These are phyloP conservation scores for Canariomyces notabilis DNA, from an alignment of 2,329 filamentous ascomycete species.

Conservation along the genomic window DNA sequence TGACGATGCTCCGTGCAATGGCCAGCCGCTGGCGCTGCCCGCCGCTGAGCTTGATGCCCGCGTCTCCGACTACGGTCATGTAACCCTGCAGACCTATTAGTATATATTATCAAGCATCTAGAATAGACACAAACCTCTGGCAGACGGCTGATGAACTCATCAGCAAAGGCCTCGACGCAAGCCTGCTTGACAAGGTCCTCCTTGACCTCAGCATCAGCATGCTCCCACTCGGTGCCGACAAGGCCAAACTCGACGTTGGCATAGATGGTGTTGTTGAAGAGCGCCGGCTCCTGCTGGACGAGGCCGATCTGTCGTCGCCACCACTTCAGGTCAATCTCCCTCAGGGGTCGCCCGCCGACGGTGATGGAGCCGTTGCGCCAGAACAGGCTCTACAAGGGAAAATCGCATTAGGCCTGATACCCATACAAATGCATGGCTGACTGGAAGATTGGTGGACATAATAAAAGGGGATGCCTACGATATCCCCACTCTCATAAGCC, in stretches of 20 bases:
- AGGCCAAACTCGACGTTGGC: conserved; percentile 52
- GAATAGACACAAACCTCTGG: conserved; percentile 40
- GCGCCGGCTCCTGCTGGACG: conserved; percentile 37
- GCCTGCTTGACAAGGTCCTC: conserved; percentile 56
- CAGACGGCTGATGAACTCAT: conserved; percentile 62
- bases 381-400: conserved; percentile 19
- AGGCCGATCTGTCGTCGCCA: conserved; percentile 43
- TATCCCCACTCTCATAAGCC: conserved; percentile 40
- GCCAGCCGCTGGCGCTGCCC: conserved; percentile 81
- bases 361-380: conserved; percentile 26
- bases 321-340: conserved; percentile 58
- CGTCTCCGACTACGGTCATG: conserved; percentile 69
- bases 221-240: conserved; percentile 37
- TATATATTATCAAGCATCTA: conserved; percentile 1
- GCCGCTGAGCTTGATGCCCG: conserved; percentile 68
- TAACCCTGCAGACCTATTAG: conserved; percentile 49
- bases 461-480: conserved; percentile 7
- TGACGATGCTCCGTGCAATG: conserved; percentile 35
- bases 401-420: not conserved
- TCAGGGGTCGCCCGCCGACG: conserved; percentile 23
- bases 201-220: conserved; percentile 37
- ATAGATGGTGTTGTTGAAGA: conserved; percentile 45
- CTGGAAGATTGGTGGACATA: too few relatives aligned
- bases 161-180: conserved; percentile 62
- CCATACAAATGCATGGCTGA: too few relatives aligned